Percentiles rank a stretch among this genome's conserved stretches.
Evolutionary conservation across 257 asterid species (phyloP).

Genomic region (Catharanthus roseus): DNA sequence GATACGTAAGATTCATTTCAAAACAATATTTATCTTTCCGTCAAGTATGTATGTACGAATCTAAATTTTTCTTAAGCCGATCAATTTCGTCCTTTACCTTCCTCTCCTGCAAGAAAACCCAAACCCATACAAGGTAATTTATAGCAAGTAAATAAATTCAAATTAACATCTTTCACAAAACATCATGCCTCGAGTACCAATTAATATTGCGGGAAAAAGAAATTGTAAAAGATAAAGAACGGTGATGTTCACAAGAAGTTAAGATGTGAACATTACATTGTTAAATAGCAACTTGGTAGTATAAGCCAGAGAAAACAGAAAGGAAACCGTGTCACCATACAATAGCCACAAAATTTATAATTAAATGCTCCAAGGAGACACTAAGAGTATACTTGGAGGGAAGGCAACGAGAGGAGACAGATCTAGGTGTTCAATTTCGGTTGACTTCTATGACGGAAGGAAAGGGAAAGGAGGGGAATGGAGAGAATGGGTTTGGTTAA

Average conservation of each 20-base stretch:
- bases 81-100: slow-evolving; percentile 73
- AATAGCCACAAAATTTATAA: not conserved
- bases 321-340: not conserved
- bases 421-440: too few relatives aligned
- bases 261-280: not conserved
- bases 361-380: too few relatives aligned
- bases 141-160: not conserved
- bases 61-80: slow-evolving; percentile 65
- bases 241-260: not conserved
- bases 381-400: not conserved
- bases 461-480: too few relatives aligned
- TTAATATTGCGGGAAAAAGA: not conserved
- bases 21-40: slow-evolving; percentile 57
- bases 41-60: slow-evolving; percentile 49
- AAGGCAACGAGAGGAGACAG: too few relatives aligned
- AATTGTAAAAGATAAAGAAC: not conserved
- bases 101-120: slow-evolving; percentile 52
- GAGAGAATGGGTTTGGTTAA: too few relatives aligned
- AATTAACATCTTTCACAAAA: not conserved
- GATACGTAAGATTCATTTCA: slow-evolving; percentile 60
- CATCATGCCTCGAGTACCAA: not conserved
- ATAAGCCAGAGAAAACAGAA: not conserved
- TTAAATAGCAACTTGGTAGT: not conserved
- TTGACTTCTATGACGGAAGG: too few relatives aligned
- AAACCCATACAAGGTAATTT: not conserved